These are phyloP conservation scores for Shiraia sp. DNA, from an alignment of 2,329 filamentous ascomycete species.

Conservation along the genomic window DNA sequence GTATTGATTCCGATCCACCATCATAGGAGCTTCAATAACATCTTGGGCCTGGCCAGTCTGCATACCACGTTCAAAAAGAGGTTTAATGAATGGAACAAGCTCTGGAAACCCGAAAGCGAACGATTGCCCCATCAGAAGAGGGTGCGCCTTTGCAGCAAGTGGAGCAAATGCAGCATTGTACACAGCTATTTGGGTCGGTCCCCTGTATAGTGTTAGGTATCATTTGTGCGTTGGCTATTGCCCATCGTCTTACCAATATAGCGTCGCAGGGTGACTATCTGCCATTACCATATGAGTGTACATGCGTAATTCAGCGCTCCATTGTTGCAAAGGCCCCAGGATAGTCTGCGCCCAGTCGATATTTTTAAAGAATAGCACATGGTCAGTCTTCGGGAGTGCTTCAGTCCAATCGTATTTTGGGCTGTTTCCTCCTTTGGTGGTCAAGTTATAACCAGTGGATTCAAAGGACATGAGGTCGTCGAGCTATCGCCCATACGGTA, in stretches of 20 bases:
- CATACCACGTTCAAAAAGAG: slow-evolving; percentile 22
- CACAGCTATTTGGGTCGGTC: slow-evolving; percentile 26
- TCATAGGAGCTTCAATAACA: slow-evolving; percentile 16
- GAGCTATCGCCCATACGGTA: too few species aligned
- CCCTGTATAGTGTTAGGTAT: slow-evolving; percentile 6
- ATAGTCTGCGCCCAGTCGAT: slow-evolving; percentile 23
- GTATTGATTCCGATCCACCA: slow-evolving; percentile 25
- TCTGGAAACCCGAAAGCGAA: slow-evolving; percentile 26
- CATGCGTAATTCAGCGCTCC: slow-evolving; percentile 20
- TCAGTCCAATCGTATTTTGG: slow-evolving; percentile 33
- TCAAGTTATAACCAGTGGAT: too few species aligned
- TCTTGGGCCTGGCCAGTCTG: slow-evolving; percentile 19
- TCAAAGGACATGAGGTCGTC: too few species aligned
- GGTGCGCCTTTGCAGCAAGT: slow-evolving; percentile 23
- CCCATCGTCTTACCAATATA: slow-evolving; percentile 21
- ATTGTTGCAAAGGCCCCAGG: slow-evolving; percentile 20
- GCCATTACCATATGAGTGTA: slow-evolving; percentile 29
- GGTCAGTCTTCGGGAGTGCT: slow-evolving; percentile 21
- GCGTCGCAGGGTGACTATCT: slow-evolving; percentile 27
- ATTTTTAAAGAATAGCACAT: slow-evolving; percentile 28
- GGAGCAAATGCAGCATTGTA: slow-evolving; percentile 29
- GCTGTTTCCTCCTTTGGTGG: too few species aligned
- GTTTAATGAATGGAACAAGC: slow-evolving; percentile 17
- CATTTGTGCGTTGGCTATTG: background rate
- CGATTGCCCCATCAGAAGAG: slow-evolving; percentile 27